Base-by-base conservation (phyloP, 495 filamentous ascomycete species). In the Tuber melanosporum region DNA sequence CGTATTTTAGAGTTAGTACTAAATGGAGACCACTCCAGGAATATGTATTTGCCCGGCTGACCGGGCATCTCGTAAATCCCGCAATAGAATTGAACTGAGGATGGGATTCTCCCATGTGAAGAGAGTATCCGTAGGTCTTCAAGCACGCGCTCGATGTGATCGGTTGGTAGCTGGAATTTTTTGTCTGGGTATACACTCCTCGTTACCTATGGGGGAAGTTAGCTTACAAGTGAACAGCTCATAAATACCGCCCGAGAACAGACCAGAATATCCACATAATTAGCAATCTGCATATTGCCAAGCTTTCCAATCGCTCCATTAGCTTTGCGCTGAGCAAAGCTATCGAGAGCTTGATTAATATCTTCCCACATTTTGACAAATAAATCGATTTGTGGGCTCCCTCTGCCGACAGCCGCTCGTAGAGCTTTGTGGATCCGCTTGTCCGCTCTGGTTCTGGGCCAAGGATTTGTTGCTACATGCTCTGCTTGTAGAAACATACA, bases 241-340 rank as follows among this genome's bases (percentile, higher is more conserved):
- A 32, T 32, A 32, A 14, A 14, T 0, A 32, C 26, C 12, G 15
- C 12, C 0, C 3, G 14, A 3, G 26, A 62, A 79, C 77, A 43
- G 41, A 80, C 78, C 5, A 73, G 52, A 80, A 80, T 39, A 71
- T 79, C 73, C 19, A 79, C 46, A 45, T 79, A 70, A 8, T 52
- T 17, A 9, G 70, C 46, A 42, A 75, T 41, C 15, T 15, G 10
- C 0, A 15, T 19, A 9, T 74, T 17, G 14, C 44, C 1, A 26
- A 66, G 3, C 1, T 43, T 2, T 15, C 10, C 43, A 20, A 41
- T 73, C 45, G 43, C 44, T 46, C 45, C 77, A 2, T 1, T 72
- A 3, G 32, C 5, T 8, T 47, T 66, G 1, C 6, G 8, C 45
- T 17, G 22, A 8, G 12, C 26, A 22, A 69, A 69, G 4, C 15